Percentiles rank a stretch among this genome's conserved stretches.
These are phyloP conservation scores for Lepidium didymum DNA, from an alignment of 345 rosid species.

Conservation along the genomic window DNA sequence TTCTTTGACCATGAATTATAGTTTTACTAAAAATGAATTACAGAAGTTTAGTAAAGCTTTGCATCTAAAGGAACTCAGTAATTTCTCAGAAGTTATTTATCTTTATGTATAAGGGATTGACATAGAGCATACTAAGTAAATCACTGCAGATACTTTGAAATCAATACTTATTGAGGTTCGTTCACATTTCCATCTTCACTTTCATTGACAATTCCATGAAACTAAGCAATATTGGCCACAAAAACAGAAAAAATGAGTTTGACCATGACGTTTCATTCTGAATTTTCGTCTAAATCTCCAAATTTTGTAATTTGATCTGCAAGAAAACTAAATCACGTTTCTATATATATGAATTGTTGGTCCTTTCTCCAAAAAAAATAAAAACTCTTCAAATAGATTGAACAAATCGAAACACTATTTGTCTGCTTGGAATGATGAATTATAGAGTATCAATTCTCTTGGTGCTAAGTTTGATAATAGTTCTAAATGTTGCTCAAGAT, in stretches of 20 bases:
- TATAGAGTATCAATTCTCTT: neutral
- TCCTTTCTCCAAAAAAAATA: neutral
- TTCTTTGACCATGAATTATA: neutral
- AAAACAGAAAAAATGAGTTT: neutral
- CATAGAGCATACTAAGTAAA: neutral
- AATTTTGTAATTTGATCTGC: neutral
- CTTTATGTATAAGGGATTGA: neutral
- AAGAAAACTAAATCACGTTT: neutral
- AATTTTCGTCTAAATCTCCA: neutral
- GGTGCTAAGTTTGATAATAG: neutral
- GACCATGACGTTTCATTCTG: neutral
- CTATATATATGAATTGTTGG: neutral
- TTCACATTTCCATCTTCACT: neutral
- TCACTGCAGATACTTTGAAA: neutral
- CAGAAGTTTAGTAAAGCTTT: neutral
- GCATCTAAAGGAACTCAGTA: neutral
- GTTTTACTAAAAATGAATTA: neutral
- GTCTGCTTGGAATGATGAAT: neutral
- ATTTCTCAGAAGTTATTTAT: too few species aligned
- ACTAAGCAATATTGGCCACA: neutral
- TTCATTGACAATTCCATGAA: neutral
- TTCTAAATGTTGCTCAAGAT: neutral
- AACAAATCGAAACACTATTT: neutral
- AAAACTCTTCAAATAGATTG: neutral
- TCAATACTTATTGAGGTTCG: neutral